Conservation (phyloP, 2,329 filamentous ascomycete species). For the Epichloe coenophiala region DNA sequence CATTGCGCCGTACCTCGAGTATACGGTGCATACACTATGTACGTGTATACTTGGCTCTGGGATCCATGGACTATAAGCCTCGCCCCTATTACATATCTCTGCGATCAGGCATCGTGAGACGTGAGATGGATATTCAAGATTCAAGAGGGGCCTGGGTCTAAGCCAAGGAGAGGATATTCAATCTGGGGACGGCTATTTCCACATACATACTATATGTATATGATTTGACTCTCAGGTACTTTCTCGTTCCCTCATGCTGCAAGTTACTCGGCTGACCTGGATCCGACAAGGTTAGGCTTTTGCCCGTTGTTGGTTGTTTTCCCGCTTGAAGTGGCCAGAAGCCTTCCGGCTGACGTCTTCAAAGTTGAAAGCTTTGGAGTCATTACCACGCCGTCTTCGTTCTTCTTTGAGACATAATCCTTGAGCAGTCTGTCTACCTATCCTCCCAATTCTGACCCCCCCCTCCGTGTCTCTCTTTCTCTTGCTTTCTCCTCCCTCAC, state of each 20-base stretch:
- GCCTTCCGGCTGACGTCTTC: not conserved
- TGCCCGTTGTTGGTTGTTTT: not conserved
- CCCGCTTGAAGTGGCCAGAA: not conserved
- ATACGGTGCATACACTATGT: constrained; percentile 1
- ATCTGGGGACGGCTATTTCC: no score
- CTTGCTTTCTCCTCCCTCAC: not conserved
- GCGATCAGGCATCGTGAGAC: not conserved
- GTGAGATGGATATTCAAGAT: not conserved
- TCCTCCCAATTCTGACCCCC: not conserved
- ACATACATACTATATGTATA: no score
- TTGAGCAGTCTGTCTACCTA: not conserved
- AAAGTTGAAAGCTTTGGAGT: not conserved
- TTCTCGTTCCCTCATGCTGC: not conserved
- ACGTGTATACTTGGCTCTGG: not conserved
- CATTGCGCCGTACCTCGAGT: not conserved
- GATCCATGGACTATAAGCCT: not conserved
- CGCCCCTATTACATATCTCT: not conserved
- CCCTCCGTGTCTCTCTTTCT: not conserved
- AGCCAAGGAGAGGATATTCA: not conserved
- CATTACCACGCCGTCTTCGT: not conserved
- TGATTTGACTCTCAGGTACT: not conserved
- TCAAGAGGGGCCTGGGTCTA: not conserved
- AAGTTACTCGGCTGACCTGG: not conserved
- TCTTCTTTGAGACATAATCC: not conserved
- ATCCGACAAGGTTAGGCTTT: not conserved